Conservation (phyloP, 2,329 filamentous ascomycete species). For the Septoria petroselini region DNA sequence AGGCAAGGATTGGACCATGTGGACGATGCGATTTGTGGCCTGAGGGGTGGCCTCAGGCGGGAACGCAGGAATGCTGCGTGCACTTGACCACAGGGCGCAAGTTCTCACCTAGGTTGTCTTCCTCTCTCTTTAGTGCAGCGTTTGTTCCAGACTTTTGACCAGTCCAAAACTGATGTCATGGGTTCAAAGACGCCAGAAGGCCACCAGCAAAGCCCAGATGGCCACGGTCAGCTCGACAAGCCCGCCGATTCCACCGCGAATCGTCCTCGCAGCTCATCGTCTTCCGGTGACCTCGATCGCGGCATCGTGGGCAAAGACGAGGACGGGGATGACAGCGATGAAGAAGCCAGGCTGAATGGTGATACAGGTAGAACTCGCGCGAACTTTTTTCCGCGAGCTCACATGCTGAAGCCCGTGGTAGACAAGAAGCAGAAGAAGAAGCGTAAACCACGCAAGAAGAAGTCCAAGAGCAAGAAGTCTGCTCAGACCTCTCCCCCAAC, state of each 20-base stretch:
- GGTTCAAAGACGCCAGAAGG: constrained; percentile 42
- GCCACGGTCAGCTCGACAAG: constrained; percentile 30
- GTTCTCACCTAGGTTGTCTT: too few species aligned
- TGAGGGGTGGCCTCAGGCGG: too few species aligned
- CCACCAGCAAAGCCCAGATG: constrained; percentile 35
- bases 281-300: neutral
- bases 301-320: constrained; percentile 16
- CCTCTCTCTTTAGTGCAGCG: too few species aligned
- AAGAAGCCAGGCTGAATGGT: constrained; percentile 15
- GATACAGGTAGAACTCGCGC: constrained; percentile 1
- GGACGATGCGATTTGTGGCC: too few species aligned
- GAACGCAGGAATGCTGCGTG: too few species aligned
- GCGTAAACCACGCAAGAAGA: constrained; percentile 22
- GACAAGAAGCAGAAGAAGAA: constrained; percentile 23
- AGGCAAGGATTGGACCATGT: too few species aligned
- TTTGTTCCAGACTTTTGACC: neutral
- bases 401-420: neutral
- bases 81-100: too few species aligned
- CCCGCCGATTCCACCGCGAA: constrained; percentile 4
- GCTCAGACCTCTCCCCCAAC: neutral
- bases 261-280: neutral
- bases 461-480: neutral
- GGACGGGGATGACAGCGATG: constrained; percentile 25
- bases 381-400: constrained; percentile 2
- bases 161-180: constrained; percentile 31